These are phyloP conservation scores for Mycena rosella DNA, from an alignment of 768 basidiomycete genomes.

Conservation along the genomic window DNA sequence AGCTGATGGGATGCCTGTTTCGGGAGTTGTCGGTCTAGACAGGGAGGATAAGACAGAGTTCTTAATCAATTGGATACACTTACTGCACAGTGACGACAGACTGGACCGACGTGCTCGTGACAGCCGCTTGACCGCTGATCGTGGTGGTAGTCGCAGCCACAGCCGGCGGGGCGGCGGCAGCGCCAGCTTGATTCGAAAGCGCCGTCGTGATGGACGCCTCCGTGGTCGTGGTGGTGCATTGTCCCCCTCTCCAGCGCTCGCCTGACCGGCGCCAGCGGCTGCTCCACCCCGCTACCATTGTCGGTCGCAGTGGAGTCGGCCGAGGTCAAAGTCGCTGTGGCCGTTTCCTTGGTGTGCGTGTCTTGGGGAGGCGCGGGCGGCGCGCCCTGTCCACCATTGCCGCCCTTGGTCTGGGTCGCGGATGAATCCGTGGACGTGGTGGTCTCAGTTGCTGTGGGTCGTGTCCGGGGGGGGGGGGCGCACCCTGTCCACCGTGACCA, in stretches of 20 bases:
- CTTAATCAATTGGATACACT: background rate
- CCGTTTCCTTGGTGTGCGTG: too few relatives aligned
- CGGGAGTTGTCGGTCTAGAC: background rate
- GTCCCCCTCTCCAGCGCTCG: background rate
- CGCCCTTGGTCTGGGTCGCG: too few relatives aligned
- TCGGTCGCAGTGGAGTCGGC: too few relatives aligned
- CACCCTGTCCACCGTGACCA: too few relatives aligned
- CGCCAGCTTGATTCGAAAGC: background rate
- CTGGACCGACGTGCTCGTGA: too few relatives aligned
- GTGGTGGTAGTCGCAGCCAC: background rate
- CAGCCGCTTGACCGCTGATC: background rate
- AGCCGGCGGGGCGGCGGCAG: background rate
- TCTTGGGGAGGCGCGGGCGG: too few relatives aligned
- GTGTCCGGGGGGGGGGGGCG: too few relatives aligned
- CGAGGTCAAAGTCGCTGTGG: too few relatives aligned
- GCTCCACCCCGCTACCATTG: too few relatives aligned
- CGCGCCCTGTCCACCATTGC: too few relatives aligned
- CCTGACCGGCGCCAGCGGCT: too few relatives aligned
- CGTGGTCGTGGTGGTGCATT: background rate
- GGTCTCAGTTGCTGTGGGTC: background rate
- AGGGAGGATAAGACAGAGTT: background rate
- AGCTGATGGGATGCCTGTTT: background rate
- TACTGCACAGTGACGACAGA: conserved; percentile 2
- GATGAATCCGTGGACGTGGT: background rate
- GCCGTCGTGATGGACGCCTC: conserved; percentile 5